A percentile compares a stretch with the other conserved stretches of the same genome.
Evolutionary conservation across 1,284 basidiomycete species (phyloP).

Genomic region (Melampsora abietis-canadensis): DNA sequence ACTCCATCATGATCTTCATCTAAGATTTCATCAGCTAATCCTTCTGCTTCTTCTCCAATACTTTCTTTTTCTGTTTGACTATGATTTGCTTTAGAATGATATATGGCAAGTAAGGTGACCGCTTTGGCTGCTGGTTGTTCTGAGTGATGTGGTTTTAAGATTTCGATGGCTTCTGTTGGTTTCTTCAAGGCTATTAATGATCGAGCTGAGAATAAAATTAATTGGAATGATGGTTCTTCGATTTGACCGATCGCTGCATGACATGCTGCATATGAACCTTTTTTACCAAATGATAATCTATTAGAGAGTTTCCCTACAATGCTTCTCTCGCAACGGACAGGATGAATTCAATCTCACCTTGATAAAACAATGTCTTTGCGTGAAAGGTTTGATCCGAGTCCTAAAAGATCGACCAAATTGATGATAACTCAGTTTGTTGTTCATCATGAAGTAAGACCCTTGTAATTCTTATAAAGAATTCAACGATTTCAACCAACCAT

Average conservation of each 20-base stretch:
- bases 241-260: slow-evolving; percentile 25
- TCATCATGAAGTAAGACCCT: too few relatives aligned
- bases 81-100: slow-evolving; percentile 1
- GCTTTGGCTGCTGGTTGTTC: slow-evolving; percentile 24
- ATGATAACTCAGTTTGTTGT: neutral
- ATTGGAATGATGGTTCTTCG: slow-evolving; percentile 30
- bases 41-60: slow-evolving; percentile 27
- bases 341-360: slow-evolving; percentile 20
- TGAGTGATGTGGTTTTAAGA: slow-evolving; percentile 6
- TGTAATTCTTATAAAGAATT: too few relatives aligned
- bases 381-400: slow-evolving; percentile 38
- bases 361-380: slow-evolving; percentile 34
- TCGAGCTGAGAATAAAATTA: slow-evolving; percentile 28
- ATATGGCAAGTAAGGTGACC: slow-evolving; percentile 22
- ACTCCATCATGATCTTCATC: slow-evolving; percentile 37
- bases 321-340: neutral
- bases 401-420: slow-evolving; percentile 3
- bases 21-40: slow-evolving; percentile 29
- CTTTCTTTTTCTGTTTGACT: slow-evolving; percentile 3
- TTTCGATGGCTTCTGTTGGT: slow-evolving; percentile 30
- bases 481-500: too few relatives aligned
- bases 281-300: neutral
- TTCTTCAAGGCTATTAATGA: slow-evolving; percentile 32
- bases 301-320: neutral
- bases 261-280: slow-evolving; percentile 32